phyloP scores from a whole-genome alignment of 805 yeast genomes.

The Candida stauntonica region DNA sequence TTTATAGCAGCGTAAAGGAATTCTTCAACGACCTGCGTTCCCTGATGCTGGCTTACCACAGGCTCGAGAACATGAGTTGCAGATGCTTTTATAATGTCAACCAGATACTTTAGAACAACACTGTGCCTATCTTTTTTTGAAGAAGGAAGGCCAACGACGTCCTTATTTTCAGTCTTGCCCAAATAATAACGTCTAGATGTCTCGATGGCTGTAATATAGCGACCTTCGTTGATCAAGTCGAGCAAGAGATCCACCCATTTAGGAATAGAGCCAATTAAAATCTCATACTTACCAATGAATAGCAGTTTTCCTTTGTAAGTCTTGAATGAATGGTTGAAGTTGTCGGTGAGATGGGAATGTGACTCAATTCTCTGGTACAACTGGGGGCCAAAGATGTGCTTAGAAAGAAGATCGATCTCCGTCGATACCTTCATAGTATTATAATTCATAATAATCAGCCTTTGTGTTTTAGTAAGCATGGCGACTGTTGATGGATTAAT shows the following conservation, averaged over 20 bases:
- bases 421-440: constrained; percentile 31
- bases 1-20: constrained; percentile 37
- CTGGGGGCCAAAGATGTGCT: constrained; percentile 34
- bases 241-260: constrained; percentile 55
- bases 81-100: constrained; percentile 44
- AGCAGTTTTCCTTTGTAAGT: constrained; percentile 45
- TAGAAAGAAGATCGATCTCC: constrained; percentile 21
- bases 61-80: constrained; percentile 22
- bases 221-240: constrained; percentile 57
- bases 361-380: constrained; percentile 23
- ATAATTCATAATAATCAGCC: constrained; percentile 39
- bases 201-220: constrained; percentile 53
- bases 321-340: constrained; percentile 27
- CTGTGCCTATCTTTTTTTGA: constrained; percentile 39
- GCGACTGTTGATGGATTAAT: constrained; percentile 36
- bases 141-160: constrained; percentile 54
- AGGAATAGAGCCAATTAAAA: constrained; percentile 52
- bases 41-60: constrained; percentile 7
- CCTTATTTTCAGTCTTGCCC: constrained; percentile 42
- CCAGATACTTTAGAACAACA: constrained; percentile 48
- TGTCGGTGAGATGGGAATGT: constrained; percentile 12
- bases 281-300: constrained; percentile 47
- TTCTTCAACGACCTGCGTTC: constrained; percentile 26
- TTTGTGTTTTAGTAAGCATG: constrained; percentile 42
- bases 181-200: constrained; percentile 49